A percentile compares a stretch with the other conserved stretches of the same genome.
These are phyloP conservation scores for Ciborinia camelliae DNA, from an alignment of 2,329 filamentous ascomycete genomes.

Conservation along the genomic window DNA sequence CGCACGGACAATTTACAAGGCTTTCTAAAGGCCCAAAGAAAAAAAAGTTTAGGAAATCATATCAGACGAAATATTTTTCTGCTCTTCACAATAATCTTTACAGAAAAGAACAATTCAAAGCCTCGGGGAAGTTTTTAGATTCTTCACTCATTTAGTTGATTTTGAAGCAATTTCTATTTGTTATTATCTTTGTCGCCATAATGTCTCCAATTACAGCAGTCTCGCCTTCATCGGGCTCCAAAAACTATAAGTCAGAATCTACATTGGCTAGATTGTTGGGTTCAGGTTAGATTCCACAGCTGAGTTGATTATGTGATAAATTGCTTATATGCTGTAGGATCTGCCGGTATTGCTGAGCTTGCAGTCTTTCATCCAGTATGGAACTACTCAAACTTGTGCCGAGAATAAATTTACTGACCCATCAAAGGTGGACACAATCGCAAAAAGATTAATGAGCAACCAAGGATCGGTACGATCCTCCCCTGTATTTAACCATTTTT, in stretches of 20 bases:
- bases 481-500: not conserved
- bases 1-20: slow-evolving; percentile 13
- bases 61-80: slow-evolving; percentile 15
- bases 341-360: slow-evolving; percentile 88
- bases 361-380: slow-evolving; percentile 86
- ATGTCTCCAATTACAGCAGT: slow-evolving; percentile 40
- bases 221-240: slow-evolving; percentile 35
- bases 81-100: slow-evolving; percentile 8
- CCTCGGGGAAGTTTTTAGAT: not conserved
- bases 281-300: slow-evolving; percentile 62
- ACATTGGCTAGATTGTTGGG: slow-evolving; percentile 83
- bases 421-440: slow-evolving; percentile 87
- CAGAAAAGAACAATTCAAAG: slow-evolving; percentile 3
- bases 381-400: slow-evolving; percentile 8
- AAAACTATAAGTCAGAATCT: slow-evolving; percentile 78
- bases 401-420: slow-evolving; percentile 31
- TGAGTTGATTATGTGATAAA: slow-evolving; percentile 1
- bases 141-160: slow-evolving; percentile 19
- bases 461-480: slow-evolving; percentile 61
- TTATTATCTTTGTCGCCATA: slow-evolving; percentile 17
- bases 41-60: slow-evolving; percentile 15
- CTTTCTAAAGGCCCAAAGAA: not conserved
- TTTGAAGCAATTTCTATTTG: slow-evolving; percentile 11
- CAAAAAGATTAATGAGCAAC: slow-evolving; percentile 99
- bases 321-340: slow-evolving; percentile 54